Evolutionary conservation across 2,329 filamentous ascomycete genomes (phyloP).

Genomic region (Falciphora oryzae): DNA sequence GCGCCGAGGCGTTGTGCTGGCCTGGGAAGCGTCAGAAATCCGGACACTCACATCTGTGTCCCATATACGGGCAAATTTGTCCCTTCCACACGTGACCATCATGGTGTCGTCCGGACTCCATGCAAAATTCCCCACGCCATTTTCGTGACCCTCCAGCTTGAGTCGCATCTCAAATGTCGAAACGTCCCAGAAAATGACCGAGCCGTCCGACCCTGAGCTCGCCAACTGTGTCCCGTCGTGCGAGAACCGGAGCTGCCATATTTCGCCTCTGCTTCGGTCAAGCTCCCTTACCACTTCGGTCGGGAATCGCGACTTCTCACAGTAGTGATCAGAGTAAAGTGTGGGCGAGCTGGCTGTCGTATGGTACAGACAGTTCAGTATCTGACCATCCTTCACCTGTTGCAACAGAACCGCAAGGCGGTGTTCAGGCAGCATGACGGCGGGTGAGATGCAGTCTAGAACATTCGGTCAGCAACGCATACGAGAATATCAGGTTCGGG

Average conservation of each 20-base stretch:
- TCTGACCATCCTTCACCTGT: slow-evolving; percentile 78
- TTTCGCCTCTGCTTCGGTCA: slow-evolving; percentile 68
- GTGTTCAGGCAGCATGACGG: slow-evolving; percentile 93
- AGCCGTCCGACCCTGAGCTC: slow-evolving; percentile 69
- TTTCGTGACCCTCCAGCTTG: slow-evolving; percentile 58
- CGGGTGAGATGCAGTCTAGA: slow-evolving; percentile 82
- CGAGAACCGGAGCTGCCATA: slow-evolving; percentile 90
- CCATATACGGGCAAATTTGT: slow-evolving; percentile 71
- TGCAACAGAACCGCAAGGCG: slow-evolving; percentile 75
- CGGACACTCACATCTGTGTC: slow-evolving; percentile 53
- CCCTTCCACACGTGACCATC: slow-evolving; percentile 76
- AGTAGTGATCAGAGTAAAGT: slow-evolving; percentile 82
- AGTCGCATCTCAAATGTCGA: slow-evolving; percentile 60
- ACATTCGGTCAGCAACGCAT: slow-evolving; percentile 12
- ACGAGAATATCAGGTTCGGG: neutral
- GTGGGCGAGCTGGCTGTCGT: slow-evolving; percentile 74
- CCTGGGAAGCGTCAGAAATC: no score
- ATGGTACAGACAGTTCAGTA: slow-evolving; percentile 81
- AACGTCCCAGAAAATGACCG: slow-evolving; percentile 78
- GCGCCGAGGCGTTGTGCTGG: neutral
- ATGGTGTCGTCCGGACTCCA: slow-evolving; percentile 92
- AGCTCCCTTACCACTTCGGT: slow-evolving; percentile 65
- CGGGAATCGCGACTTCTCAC: slow-evolving; percentile 75
- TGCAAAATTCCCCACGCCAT: slow-evolving; percentile 70
- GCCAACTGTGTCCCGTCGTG: slow-evolving; percentile 79